Evolutionary conservation across 169 alveolate species (phyloP).

Genomic region (Plasmodium gonderi): DNA sequence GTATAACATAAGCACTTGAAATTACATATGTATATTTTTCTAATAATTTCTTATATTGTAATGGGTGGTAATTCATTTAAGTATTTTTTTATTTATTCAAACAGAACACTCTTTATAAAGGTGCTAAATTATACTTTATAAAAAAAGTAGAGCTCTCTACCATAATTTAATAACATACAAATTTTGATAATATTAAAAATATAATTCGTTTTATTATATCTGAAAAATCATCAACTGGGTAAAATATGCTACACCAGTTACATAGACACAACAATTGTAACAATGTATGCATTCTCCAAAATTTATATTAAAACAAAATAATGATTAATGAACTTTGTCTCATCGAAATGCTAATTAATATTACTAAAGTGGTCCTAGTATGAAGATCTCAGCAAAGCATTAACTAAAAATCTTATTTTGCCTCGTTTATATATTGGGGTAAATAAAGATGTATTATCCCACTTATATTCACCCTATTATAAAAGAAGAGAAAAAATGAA

Average conservation of each 20-base stretch:
- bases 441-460: neutral
- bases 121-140: neutral
- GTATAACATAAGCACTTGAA: too few relatives aligned
- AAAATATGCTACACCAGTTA: neutral
- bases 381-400: neutral
- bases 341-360: neutral
- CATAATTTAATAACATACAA: neutral
- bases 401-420: neutral
- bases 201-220: neutral
- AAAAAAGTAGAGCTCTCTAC: neutral
- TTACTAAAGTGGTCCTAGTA: neutral
- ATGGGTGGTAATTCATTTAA: too few relatives aligned
- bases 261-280: neutral
- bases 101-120: neutral
- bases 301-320: neutral
- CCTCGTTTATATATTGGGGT: neutral
- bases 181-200: neutral
- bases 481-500: neutral
- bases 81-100: neutral
- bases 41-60: too few relatives aligned
- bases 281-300: neutral
- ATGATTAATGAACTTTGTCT: neutral
- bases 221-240: neutral
- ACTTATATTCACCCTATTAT: neutral
- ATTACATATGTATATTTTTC: too few relatives aligned